Percentiles rank a stretch among this genome's conserved stretches.
Evolutionary conservation across 441 rosid species (phyloP).

Genomic region (Iberis amara): DNA sequence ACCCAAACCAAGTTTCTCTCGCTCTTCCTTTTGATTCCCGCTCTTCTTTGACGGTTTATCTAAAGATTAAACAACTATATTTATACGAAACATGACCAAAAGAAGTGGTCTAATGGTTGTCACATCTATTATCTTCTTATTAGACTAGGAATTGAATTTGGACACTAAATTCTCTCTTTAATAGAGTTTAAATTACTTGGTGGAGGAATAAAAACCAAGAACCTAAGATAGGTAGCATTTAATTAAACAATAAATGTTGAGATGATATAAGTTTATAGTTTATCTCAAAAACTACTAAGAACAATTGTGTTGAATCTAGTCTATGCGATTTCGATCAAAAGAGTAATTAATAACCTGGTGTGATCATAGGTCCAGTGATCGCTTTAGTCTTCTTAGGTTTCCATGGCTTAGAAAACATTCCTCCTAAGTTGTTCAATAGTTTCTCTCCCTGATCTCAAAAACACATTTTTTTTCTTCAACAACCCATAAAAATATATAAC

Average conservation of each 20-base stretch:
- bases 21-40: constrained; percentile 36
- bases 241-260: too few relatives aligned
- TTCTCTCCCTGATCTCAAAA: constrained; percentile 33
- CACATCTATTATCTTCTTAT: too few relatives aligned
- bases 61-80: constrained; percentile 8
- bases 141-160: too few relatives aligned
- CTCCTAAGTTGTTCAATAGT: constrained; percentile 59
- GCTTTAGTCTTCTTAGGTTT: constrained; percentile 58
- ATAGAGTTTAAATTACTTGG: too few relatives aligned
- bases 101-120: too few relatives aligned
- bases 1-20: constrained; percentile 47
- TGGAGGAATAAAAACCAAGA: too few relatives aligned
- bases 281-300: too few relatives aligned
- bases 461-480: not conserved
- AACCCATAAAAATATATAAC: not conserved
- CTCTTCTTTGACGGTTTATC: constrained; percentile 45
- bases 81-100: not conserved
- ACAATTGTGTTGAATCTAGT: too few relatives aligned
- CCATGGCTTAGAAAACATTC: constrained; percentile 73
- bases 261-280: too few relatives aligned
- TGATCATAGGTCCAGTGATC: constrained; percentile 50
- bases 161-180: too few relatives aligned
- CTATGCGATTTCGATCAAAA: too few relatives aligned
- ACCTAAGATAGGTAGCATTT: too few relatives aligned
- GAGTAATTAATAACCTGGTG: constrained; percentile 21